A percentile compares a stretch with the other conserved stretches of the same genome.
phyloP scores from a whole-genome alignment of 1,284 basidiomycete species.

The Malassezia vespertilionis region DNA sequence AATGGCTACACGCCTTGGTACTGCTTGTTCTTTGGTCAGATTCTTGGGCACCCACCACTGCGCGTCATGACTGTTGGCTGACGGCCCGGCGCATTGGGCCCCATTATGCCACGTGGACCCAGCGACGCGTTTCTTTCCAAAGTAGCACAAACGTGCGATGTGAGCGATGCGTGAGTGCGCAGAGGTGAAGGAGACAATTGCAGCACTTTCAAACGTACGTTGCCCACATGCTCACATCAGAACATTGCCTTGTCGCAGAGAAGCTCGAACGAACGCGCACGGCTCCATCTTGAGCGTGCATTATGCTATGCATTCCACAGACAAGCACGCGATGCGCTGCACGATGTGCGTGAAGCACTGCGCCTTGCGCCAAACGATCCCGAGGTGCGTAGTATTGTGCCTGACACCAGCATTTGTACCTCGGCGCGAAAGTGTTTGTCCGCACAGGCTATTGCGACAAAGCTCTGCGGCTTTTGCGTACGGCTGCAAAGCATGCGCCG shows the following conservation, averaged over 20 bases:
- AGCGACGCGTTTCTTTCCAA: too few relatives aligned
- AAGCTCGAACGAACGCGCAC: too few relatives aligned
- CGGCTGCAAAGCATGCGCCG: neutral
- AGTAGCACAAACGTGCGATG: too few relatives aligned
- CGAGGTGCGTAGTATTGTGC: neutral
- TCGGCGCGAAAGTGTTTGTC: conserved; percentile 2
- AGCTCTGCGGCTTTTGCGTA: conserved; percentile 2
- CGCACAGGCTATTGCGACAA: conserved; percentile 1
- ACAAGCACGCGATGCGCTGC: neutral
- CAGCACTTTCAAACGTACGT: too few relatives aligned
- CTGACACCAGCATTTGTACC: neutral
- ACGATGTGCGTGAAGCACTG: conserved; percentile 11
- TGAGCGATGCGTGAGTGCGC: too few relatives aligned
- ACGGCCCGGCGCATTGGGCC: neutral
- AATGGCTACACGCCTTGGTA: conserved; percentile 10
- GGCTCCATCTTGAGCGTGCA: too few relatives aligned
- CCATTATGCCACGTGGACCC: neutral
- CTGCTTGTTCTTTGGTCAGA: neutral
- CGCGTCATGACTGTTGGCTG: neutral
- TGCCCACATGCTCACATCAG: too few relatives aligned
- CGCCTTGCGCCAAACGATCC: conserved; percentile 1
- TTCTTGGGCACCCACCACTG: neutral
- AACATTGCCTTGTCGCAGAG: too few relatives aligned
- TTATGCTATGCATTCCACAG: neutral
- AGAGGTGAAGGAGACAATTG: too few relatives aligned